Evolutionary conservation across 1,139 yeast species (phyloP).

Genomic region (Magnusiomyces sp.): DNA sequence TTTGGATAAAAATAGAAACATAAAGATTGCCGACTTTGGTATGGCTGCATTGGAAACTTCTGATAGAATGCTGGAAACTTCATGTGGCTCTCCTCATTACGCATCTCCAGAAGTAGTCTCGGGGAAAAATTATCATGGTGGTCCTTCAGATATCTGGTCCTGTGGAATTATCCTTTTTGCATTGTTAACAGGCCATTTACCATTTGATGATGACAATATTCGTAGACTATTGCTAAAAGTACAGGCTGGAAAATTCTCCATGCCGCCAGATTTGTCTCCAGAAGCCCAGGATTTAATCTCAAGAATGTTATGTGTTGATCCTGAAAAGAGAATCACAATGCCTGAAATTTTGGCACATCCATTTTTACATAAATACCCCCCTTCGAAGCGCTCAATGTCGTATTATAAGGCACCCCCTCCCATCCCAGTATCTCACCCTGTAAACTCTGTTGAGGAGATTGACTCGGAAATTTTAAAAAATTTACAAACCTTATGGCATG

Average conservation of each 20-base stretch:
- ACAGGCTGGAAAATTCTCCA: constrained; percentile 76
- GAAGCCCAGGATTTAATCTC: constrained; percentile 86
- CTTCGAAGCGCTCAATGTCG: constrained; percentile 14
- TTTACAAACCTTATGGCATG: constrained; percentile 85
- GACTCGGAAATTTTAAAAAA: constrained; percentile 80
- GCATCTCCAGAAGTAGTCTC: constrained; percentile 98
- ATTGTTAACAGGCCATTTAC: constrained; percentile 84
- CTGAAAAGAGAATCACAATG: constrained; percentile 67
- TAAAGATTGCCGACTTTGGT: constrained; percentile 97
- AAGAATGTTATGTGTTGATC: constrained; percentile 74
- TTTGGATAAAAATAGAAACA: constrained; percentile 76
- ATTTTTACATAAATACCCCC: constrained; percentile 63
- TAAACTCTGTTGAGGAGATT: constrained; percentile 48
- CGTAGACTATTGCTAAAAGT: constrained; percentile 79
- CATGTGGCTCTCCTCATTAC: constrained; percentile 97
- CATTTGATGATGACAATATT: constrained; percentile 94
- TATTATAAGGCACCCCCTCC: constrained; percentile 1
- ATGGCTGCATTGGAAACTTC: constrained; percentile 95
- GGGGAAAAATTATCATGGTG: constrained; percentile 90
- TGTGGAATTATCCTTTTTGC: constrained; percentile 96
- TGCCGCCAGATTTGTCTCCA: constrained; percentile 69
- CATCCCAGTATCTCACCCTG: constrained; percentile 31
- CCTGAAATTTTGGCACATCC: constrained; percentile 72
- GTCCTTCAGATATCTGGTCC: constrained; percentile 97
- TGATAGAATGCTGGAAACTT: constrained; percentile 78